Evolutionary conservation across 192 early-diverging fungal species (phyloP).

Genomic region (Physocladia obscura): DNA sequence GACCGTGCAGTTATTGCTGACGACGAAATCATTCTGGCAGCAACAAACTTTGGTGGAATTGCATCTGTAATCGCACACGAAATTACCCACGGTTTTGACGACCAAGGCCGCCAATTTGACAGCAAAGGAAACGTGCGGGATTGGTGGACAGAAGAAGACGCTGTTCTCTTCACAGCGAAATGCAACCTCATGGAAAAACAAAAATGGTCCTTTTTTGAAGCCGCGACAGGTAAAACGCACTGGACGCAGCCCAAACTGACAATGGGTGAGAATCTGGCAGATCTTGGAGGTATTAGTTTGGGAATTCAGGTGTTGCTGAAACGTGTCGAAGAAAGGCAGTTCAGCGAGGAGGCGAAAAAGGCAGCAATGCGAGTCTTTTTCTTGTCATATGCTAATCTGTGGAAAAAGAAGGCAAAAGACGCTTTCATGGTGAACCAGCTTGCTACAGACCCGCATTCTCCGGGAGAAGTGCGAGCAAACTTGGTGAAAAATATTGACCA

Average conservation of each 20-base stretch:
- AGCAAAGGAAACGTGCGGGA: conserved; percentile 25
- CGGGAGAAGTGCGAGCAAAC: not conserved
- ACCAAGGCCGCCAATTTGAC: conserved; percentile 36
- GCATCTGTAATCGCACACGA: conserved; percentile 43
- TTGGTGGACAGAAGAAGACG: conserved; percentile 39
- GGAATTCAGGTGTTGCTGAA: not conserved
- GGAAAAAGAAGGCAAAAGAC: conserved; percentile 7
- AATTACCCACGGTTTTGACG: conserved; percentile 43
- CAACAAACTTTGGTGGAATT: conserved; percentile 38
- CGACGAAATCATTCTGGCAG: conserved; percentile 7
- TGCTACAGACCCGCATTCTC: conserved; percentile 19
- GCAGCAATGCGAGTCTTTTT: conserved; percentile 1
- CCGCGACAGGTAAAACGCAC: conserved; percentile 23
- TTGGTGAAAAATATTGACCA: conserved; percentile 18
- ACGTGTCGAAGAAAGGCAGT: not conserved
- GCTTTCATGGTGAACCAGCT: conserved; percentile 7
- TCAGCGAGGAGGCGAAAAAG: not conserved
- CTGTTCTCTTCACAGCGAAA: conserved; percentile 16
- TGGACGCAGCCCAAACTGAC: conserved; percentile 7
- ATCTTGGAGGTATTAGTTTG: conserved; percentile 37
- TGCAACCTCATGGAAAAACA: conserved; percentile 16
- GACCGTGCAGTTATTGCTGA: conserved; percentile 10
- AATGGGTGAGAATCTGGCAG: conserved; percentile 42
- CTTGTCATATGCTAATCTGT: conserved; percentile 2
- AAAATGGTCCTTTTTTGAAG: conserved; percentile 16